These are phyloP conservation scores for Filobasidium wieringae DNA, from an alignment of 768 basidiomycete genomes.

Conservation along the genomic window DNA sequence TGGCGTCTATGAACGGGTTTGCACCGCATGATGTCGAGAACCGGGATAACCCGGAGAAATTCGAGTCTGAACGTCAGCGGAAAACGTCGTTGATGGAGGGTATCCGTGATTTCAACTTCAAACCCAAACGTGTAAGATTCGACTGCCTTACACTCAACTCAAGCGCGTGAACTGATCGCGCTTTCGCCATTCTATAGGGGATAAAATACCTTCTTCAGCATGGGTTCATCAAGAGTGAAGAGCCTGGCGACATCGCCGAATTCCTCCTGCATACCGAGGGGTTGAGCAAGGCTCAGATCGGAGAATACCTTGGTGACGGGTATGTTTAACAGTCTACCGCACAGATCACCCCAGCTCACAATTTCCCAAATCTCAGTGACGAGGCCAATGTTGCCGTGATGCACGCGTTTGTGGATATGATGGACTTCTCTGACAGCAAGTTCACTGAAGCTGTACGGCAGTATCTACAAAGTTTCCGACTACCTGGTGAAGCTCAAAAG, in stretches of 20 bases:
- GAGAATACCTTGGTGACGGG: slow-evolving; percentile 97
- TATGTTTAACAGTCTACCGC: slow-evolving; percentile 41
- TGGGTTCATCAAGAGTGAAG: slow-evolving; percentile 65
- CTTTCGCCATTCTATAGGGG: slow-evolving; percentile 47
- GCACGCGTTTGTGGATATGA: slow-evolving; percentile 90
- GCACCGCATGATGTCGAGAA: slow-evolving; percentile 53
- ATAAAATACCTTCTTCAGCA: slow-evolving; percentile 75
- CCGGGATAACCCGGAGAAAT: slow-evolving; percentile 77
- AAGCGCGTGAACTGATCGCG: background rate
- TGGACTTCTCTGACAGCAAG: slow-evolving; percentile 67
- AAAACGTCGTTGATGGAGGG: slow-evolving; percentile 91
- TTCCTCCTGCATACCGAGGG: slow-evolving; percentile 86
- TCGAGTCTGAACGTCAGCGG: slow-evolving; percentile 91
- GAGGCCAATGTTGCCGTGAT: slow-evolving; percentile 81
- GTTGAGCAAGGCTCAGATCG: slow-evolving; percentile 86
- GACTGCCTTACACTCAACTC: background rate
- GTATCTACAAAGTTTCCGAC: slow-evolving; percentile 88
- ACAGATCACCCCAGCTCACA: background rate
- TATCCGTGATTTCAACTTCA: slow-evolving; percentile 95
- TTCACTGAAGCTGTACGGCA: slow-evolving; percentile 83
- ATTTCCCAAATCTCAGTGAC: slow-evolving; percentile 50
- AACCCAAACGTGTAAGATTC: slow-evolving; percentile 82
- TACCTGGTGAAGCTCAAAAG: slow-evolving; percentile 95
- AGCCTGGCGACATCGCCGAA: slow-evolving; percentile 64
- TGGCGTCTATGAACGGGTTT: slow-evolving; percentile 43